Evolutionary conservation across 1,284 basidiomycete species (phyloP), one percentile per base, ranked within the genome.

Genomic region (Tilletia caries): DNA sequence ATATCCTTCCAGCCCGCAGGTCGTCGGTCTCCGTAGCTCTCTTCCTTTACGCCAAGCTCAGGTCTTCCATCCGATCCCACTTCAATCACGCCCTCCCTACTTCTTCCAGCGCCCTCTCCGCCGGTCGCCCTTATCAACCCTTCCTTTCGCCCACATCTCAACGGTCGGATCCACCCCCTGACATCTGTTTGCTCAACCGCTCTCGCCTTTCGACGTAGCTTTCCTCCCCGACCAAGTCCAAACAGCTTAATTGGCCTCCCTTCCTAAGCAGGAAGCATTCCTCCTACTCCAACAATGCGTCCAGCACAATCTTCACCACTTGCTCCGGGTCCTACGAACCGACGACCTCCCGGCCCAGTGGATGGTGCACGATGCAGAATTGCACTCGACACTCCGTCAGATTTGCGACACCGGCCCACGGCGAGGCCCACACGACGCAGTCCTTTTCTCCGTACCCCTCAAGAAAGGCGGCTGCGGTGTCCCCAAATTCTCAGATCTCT

Each of bases 131-230:
- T 58, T 27, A n/a, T 58, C 52, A 58, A 27, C n/a, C 27, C 23
- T 27, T 27, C 23, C 23, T 5, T 18, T 27, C 52, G 52, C 27
- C 52, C 41, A 44, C 41, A 8, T 58, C 52, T 13, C 29, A 58
- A 58, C 52, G 52, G 52, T 58, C 52, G 27, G 52, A 6, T 58
- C 52, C 52, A 29, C 52, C 52, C 29, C 52, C 52, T 58, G 15
- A 27, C 52, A 58, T 20, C 20, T 58, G 27, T 29, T 58, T 29
- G 27, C n/a, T 25, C 52, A 58, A 58, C 52, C 52, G 52, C 52
- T 58, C n/a, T n/a, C n/a, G n/a, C n/a, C n/a, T n/a, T n/a, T n/a
- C n/a, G n/a, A n/a, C n/a, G n/a, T n/a, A n/a, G n/a, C n/a, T n/a
- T n/a, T n/a, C n/a, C n/a, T 10, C 12, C 10, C 20, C 12, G n/a